Percentiles rank a stretch among this genome's conserved stretches.
Evolutionary conservation across 2,329 filamentous ascomycete species (phyloP).

Genomic region (Botrytis medusae): DNA sequence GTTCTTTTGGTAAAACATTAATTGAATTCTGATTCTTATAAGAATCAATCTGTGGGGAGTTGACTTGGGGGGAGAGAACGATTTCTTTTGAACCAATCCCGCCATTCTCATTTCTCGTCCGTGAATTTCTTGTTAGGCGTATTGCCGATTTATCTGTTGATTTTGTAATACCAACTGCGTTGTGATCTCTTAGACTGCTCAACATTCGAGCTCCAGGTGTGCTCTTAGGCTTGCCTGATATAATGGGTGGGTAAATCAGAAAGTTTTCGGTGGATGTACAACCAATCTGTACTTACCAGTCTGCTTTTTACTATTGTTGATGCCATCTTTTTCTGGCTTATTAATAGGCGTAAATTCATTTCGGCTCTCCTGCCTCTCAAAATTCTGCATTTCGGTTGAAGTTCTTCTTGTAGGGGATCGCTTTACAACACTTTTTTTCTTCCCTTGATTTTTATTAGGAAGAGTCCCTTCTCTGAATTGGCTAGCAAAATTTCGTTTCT

Average conservation of each 20-base stretch:
- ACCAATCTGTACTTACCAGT: neutral
- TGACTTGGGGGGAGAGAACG: fast-evolving
- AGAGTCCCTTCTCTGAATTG: neutral
- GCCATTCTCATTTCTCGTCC: neutral
- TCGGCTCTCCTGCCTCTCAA: neutral
- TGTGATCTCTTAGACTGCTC: neutral
- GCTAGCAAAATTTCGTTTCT: neutral
- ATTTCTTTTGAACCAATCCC: neutral
- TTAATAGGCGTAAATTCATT: neutral
- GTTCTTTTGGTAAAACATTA: neutral
- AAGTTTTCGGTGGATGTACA: neutral
- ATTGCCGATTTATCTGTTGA: neutral
- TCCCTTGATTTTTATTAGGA: neutral
- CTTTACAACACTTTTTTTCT: neutral
- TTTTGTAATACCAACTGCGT: neutral
- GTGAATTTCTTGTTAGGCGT: neutral
- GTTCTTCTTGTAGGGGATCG: neutral
- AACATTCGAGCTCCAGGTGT: neutral
- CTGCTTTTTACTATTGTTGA: neutral
- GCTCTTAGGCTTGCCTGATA: neutral
- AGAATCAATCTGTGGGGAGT: neutral
- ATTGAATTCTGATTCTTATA: neutral
- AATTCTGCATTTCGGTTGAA: neutral
- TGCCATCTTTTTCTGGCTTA: neutral
- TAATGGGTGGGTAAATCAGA: neutral